Percentiles rank a stretch among this genome's conserved stretches.
Conservation (phyloP, 116 monocot species). For the Cymodocea nodosa region DNA sequence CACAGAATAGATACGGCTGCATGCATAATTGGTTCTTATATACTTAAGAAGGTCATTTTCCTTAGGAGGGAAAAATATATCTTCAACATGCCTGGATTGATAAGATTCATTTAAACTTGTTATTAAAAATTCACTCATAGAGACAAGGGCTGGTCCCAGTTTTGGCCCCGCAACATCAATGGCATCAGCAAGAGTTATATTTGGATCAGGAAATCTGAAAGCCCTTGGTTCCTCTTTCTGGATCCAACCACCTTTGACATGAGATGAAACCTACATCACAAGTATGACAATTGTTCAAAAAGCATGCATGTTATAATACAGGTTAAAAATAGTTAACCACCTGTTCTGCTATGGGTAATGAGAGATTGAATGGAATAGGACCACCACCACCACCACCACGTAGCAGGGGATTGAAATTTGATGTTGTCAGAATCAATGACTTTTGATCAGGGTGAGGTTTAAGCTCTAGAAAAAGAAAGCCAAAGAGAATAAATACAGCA, state of each 20-base stretch:
- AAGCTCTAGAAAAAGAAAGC: slow-evolving; percentile 61
- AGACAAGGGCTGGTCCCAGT: slow-evolving; percentile 55
- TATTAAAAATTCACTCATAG: slow-evolving; percentile 90
- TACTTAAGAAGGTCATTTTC: too few species aligned
- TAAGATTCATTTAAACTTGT: slow-evolving; percentile 88
- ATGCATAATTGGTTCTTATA: too few species aligned
- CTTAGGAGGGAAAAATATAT: neutral
- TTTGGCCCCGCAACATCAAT: slow-evolving; percentile 59
- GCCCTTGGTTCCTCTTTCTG: slow-evolving; percentile 50
- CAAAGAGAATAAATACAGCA: slow-evolving; percentile 58
- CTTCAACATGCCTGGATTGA: slow-evolving; percentile 56
- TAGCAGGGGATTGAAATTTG: slow-evolving; percentile 80
- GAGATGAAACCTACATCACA: slow-evolving; percentile 44
- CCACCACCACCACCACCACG: slow-evolving; percentile 74
- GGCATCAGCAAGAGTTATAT: slow-evolving; percentile 62
- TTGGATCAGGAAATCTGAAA: slow-evolving; percentile 65
- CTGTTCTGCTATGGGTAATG: slow-evolving; percentile 40
- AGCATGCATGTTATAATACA: neutral
- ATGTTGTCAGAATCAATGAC: slow-evolving; percentile 58
- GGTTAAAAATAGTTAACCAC: slow-evolving; percentile 12
- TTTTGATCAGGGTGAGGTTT: slow-evolving; percentile 90
- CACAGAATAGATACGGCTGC: too few species aligned
- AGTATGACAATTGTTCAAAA: neutral
- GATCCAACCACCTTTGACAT: slow-evolving; percentile 79
- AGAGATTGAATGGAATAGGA: slow-evolving; percentile 84